Evolutionary conservation across 306 rosid genomes (phyloP).

Genomic region (Abrus precatorius): DNA sequence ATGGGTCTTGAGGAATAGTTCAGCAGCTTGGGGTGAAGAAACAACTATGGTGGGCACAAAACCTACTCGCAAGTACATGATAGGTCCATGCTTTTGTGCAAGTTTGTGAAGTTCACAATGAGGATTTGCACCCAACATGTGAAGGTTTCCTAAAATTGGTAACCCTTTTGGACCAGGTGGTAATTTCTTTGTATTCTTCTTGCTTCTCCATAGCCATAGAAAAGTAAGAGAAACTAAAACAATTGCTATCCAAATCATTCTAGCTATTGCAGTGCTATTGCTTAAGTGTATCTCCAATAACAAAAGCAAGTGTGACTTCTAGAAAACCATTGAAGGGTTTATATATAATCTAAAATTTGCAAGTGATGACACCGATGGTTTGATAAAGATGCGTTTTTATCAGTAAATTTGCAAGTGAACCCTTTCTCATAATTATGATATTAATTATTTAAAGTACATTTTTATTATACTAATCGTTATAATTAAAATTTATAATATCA

Average conservation of each 20-base stretch:
- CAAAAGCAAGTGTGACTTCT: neutral
- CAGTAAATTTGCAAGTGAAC: no score
- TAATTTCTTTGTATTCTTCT: slow-evolving; percentile 45
- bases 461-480: no score
- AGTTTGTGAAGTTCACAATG: slow-evolving; percentile 62
- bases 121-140: slow-evolving; percentile 60
- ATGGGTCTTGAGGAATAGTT: slow-evolving; percentile 71
- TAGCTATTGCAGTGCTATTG: slow-evolving; percentile 26
- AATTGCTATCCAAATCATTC: slow-evolving; percentile 50
- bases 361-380: no score
- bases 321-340: neutral
- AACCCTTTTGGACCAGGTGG: slow-evolving; percentile 85
- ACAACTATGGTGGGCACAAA: slow-evolving; percentile 63
- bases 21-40: slow-evolving; percentile 78
- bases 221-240: slow-evolving; percentile 48
- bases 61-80: slow-evolving; percentile 70
- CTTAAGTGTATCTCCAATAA: neutral
- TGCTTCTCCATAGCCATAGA: slow-evolving; percentile 50
- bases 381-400: no score
- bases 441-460: no score
- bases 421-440: no score
- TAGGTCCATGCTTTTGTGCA: slow-evolving; percentile 66
- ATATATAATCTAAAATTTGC: neutral
- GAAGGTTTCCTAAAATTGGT: slow-evolving; percentile 71
- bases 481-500: no score